phyloP scores from a whole-genome alignment of 257 asterid genomes.

The Ocimum tenuiflorum region DNA sequence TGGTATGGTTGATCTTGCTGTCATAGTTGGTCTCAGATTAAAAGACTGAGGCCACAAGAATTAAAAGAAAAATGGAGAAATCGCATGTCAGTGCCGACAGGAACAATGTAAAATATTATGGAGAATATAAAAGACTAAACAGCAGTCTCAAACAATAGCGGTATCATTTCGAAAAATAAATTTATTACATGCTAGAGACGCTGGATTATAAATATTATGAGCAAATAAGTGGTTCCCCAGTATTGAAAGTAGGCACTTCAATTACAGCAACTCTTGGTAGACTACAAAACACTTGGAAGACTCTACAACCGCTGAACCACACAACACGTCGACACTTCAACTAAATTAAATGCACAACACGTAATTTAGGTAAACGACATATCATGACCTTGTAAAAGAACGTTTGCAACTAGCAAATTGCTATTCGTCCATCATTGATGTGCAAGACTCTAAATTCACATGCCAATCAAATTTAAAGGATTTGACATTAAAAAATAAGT shows the following conservation, averaged over 20 bases:
- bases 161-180: not conserved
- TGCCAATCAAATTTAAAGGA: not conserved
- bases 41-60: constrained; percentile 51
- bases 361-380: constrained; percentile 1
- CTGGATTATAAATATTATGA: not conserved
- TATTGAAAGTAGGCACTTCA: too few relatives aligned
- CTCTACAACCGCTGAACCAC: not conserved
- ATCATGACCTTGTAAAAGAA: not conserved
- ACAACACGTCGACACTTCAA: not conserved
- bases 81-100: constrained; percentile 7
- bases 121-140: not conserved
- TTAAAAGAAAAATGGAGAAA: not conserved
- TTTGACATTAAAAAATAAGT: not conserved
- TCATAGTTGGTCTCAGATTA: constrained; percentile 61
- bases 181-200: not conserved
- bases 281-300: not conserved
- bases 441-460: not conserved
- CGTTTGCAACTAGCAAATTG: not conserved
- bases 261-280: not conserved
- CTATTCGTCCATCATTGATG: not conserved
- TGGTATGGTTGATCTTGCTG: constrained; percentile 42
- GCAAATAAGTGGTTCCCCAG: not conserved
- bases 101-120: not conserved
- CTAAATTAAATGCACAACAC: not conserved
- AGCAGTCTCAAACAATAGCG: not conserved